These are phyloP conservation scores for Fraxinus quadrangulata DNA, from an alignment of 257 asterid species.

Conservation along the genomic window DNA sequence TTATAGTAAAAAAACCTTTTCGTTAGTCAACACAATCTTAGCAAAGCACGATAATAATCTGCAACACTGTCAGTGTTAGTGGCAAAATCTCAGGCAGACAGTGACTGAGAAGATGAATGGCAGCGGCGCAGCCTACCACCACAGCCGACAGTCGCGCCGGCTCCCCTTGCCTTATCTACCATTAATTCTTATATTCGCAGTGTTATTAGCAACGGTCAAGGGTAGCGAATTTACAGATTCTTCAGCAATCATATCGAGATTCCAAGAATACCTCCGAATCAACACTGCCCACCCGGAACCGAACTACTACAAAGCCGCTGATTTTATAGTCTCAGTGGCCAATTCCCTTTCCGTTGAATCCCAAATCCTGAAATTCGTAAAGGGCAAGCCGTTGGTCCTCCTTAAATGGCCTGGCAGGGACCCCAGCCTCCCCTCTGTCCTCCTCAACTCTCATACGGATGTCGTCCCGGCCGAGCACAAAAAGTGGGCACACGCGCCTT, in stretches of 20 bases:
- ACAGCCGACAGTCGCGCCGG: slow-evolving; percentile 9
- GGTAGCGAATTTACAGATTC: slow-evolving; percentile 30
- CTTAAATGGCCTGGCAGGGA: slow-evolving; percentile 77
- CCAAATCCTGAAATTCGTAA: slow-evolving; percentile 57
- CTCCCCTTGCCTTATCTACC: neutral
- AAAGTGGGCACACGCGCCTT: slow-evolving; percentile 88
- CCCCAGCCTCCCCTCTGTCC: slow-evolving; percentile 75
- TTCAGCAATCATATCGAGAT: slow-evolving; percentile 59
- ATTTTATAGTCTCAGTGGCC: slow-evolving; percentile 70
- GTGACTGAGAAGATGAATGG: neutral
- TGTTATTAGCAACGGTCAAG: slow-evolving; percentile 21
- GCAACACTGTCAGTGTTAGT: neutral
- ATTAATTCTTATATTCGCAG: slow-evolving; percentile 25
- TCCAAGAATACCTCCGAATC: slow-evolving; percentile 81
- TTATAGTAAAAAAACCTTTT: no score
- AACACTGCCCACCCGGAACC: slow-evolving; percentile 90
- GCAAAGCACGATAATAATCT: neutral
- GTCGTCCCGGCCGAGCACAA: slow-evolving; percentile 83
- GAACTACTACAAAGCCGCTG: slow-evolving; percentile 60
- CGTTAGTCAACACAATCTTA: no score
- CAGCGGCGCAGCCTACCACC: neutral
- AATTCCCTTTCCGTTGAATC: slow-evolving; percentile 59
- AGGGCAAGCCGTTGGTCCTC: slow-evolving; percentile 74
- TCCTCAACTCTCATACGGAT: slow-evolving; percentile 94
- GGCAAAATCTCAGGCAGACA: neutral